Conservation (phyloP, 2,329 filamentous ascomycete genomes). For the Talaromyces sp. region DNA sequence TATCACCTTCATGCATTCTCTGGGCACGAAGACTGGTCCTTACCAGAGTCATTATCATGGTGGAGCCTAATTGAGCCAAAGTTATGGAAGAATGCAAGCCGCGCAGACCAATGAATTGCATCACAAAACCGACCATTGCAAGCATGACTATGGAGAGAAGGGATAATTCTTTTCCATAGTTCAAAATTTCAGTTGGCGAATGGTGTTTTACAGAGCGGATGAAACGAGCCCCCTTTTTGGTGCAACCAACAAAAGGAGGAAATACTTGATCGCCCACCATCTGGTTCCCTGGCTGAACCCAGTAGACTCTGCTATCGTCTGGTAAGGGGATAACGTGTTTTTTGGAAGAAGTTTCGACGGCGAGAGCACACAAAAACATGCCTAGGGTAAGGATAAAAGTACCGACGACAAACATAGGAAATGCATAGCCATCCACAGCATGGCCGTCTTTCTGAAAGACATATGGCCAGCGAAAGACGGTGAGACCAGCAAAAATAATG, state of each 20-base stretch:
- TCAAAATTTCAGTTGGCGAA: not conserved
- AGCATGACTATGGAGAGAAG: conserved; percentile 21
- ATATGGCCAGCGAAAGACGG: conserved; percentile 23
- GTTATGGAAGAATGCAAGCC: conserved; percentile 34
- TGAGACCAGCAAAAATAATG: conserved; percentile 25
- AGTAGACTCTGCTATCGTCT: conserved; percentile 28
- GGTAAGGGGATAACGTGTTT: conserved; percentile 19
- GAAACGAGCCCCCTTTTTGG: conserved; percentile 13
- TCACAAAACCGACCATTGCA: conserved; percentile 30
- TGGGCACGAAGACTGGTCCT: conserved; percentile 31
- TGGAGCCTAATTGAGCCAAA: conserved; percentile 30
- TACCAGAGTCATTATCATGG: conserved; percentile 33
- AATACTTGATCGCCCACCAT: conserved; percentile 36
- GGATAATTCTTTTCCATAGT: conserved; percentile 13
- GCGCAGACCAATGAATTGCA: conserved; percentile 37
- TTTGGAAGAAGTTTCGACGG: conserved; percentile 29
- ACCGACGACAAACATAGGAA: conserved; percentile 30
- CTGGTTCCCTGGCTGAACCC: conserved; percentile 37
- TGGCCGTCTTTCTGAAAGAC: conserved; percentile 23
- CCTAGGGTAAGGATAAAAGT: conserved; percentile 28
- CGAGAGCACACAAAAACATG: conserved; percentile 31
- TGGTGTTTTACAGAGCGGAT: conserved; percentile 18
- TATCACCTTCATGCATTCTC: conserved; percentile 25
- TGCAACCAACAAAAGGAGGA: conserved; percentile 29
- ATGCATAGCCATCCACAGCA: conserved; percentile 25